Conservation (phyloP, 1,139 yeast species). For the Geotrichum carabidarum region DNA sequence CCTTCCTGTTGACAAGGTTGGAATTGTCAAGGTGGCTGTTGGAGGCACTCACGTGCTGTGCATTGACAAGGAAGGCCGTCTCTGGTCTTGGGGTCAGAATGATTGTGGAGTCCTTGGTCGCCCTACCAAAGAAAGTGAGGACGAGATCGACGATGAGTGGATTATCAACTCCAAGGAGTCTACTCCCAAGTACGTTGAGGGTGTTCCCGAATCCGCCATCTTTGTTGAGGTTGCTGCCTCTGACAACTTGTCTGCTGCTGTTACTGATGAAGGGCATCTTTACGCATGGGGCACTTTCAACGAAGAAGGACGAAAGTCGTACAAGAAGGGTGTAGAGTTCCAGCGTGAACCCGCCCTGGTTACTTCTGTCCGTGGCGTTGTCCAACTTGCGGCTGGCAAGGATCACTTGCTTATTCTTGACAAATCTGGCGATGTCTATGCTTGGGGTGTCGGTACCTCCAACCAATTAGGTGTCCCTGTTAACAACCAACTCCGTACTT, state of each 20-base stretch:
- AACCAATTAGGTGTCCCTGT: conserved; percentile 73
- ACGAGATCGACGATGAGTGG: conserved; percentile 72
- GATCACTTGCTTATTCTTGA: conserved; percentile 86
- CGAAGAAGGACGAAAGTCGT: conserved; percentile 90
- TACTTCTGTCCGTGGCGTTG: conserved; percentile 58
- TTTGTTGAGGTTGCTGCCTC: conserved; percentile 88
- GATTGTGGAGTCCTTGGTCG: conserved; percentile 93
- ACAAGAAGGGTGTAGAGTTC: conserved; percentile 56
- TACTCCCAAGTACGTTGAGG: conserved; percentile 73
- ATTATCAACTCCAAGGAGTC: conserved; percentile 84
- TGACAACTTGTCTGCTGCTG: conserved; percentile 79
- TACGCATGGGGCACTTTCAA: conserved; percentile 97
- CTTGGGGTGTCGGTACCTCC: conserved; percentile 98
- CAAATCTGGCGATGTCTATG: conserved; percentile 75
- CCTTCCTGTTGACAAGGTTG: conserved; percentile 54
- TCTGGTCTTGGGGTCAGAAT: conserved; percentile 98
- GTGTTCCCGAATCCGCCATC: conserved; percentile 52
- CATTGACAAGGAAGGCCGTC: conserved; percentile 60
- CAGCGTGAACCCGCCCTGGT: conserved; percentile 68
- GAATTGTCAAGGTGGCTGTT: conserved; percentile 77
- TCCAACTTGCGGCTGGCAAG: conserved; percentile 87
- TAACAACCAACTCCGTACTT: conserved; percentile 32
- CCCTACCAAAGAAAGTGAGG: conserved; percentile 59
- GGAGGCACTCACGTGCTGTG: conserved; percentile 96
- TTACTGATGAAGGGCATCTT: conserved; percentile 77